These are phyloP conservation scores for Acacia melanoxylon DNA, from an alignment of 306 rosid genomes.

Conservation along the genomic window DNA sequence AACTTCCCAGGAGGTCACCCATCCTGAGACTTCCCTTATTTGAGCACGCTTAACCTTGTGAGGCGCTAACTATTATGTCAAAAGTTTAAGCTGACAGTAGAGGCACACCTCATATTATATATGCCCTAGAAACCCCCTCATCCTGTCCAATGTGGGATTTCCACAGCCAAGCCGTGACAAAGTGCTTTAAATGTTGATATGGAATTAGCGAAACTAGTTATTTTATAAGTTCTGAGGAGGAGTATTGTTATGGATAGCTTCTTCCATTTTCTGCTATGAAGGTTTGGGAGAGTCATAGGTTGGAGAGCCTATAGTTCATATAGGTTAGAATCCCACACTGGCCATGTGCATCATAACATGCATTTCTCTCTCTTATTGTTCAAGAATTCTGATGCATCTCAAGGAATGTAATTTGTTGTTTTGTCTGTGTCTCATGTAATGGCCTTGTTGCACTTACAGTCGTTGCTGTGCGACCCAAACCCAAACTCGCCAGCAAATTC, in stretches of 20 bases:
- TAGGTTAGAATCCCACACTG: background rate
- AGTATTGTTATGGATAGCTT: background rate
- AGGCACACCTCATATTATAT: too few relatives aligned
- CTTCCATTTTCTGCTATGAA: background rate
- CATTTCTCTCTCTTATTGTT: background rate
- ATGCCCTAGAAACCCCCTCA: too few relatives aligned
- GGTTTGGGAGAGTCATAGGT: background rate
- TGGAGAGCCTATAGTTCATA: background rate
- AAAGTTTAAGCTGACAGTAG: too few relatives aligned
- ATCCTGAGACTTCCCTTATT: too few relatives aligned
- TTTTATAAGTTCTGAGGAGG: background rate
- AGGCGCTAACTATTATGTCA: too few relatives aligned
- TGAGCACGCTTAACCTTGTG: too few relatives aligned
- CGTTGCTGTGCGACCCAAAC: slow-evolving; percentile 96
- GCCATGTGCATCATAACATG: background rate
- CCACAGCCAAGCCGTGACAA: too few relatives aligned
- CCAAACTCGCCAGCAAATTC: slow-evolving; percentile 98
- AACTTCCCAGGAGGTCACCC: too few relatives aligned
- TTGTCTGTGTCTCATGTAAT: slow-evolving; percentile 10
- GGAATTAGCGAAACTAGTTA: background rate
- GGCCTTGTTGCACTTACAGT: slow-evolving; percentile 69
- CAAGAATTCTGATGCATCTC: background rate
- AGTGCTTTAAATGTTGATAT: background rate
- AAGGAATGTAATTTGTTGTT: background rate
- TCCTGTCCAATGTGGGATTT: too few relatives aligned